Base-by-base conservation (phyloP, 2,329 filamentous ascomycete genomes). In the Didymella keratinophila region DNA sequence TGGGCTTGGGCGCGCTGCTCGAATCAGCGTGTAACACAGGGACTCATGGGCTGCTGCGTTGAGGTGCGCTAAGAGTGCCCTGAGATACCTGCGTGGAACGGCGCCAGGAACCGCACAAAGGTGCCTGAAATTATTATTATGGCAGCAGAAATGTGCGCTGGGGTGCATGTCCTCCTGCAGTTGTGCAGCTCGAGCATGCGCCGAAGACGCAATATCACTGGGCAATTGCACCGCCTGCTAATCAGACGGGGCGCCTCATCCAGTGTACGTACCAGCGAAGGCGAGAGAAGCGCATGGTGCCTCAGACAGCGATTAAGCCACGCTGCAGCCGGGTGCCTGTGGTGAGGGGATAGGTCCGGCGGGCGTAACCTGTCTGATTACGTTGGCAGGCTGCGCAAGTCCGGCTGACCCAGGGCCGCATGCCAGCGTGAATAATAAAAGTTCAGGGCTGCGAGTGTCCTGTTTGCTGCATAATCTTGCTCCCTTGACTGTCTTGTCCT, bases 81-180 rank as follows among this genome's bases (percentile, higher is more conserved):
- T 64, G 54, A 55, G 58, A 30, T 44, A 49, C 50, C 43, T 50
- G 59, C 58, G 52, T 60, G 55, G 37, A 50, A 55, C 42, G 51
- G 64, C 59, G 68, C 63, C 68, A 68, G 68, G 68, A 61, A 68
- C 68, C 51, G 59, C 68, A 67, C 59, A 67, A 63, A 66, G 46
- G 36, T 53, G 64, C 37, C 49, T 52, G 64, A 43, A 58, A 45
- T 58, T 14, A 36, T 20, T 16, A 56, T 52, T 52, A 10, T 44
- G 23, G 16, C 28, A 30, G 43, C 12, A 43, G 48, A 57, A 28
- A 36, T 48, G 45, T 48, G 52, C 52, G 39, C 16, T 21, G 21
- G 51, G 41, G 30, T 39, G 41, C 28, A 27, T 37, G 43, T 8
- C 32, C 10, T 32, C 47, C n/a, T 44, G 42, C 47, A 30, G 34